Base-by-base conservation (phyloP, 208 protist species). In the Leishmania braziliensis region DNA sequence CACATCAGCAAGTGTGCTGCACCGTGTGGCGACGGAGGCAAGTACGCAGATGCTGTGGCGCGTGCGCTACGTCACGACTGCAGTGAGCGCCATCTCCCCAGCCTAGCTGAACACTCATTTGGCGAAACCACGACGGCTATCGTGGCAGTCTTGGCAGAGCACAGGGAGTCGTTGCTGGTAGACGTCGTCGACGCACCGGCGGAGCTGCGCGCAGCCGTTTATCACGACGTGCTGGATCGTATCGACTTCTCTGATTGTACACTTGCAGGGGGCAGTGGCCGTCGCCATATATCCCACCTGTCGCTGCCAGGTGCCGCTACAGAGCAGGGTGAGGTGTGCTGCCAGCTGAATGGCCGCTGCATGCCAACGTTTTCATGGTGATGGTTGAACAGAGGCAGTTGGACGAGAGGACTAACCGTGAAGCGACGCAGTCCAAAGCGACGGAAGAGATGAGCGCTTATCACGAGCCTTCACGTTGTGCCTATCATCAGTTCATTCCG, bases 181-280 rank as follows among this genome's bases (percentile, higher is more conserved):
- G 79, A 88, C 48, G 69, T 87, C 20, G 81, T 91, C 2, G 65
- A 43, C 10, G 83, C 90, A 1, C 90, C 90, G 20, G 71, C 60
- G 51, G 90, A 93, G 82, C 77, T 93, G 77, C 80, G 78, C 3
- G 90, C 90, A 5, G 90, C 90, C 29, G 14, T 91, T 63, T 90
- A 82, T 54, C 90, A 91, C 79, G 79, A 85, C 79, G 82, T 83
- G 48, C 63, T 91, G 46, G 88, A 87, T 50, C 85, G 82, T 33
- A 73, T 93, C 16, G 88, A 93, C 73, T 82, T 91, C 20, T 80
- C 75, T 3, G 75, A 78, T 63, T 91, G 90, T 60, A 77, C 71
- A 29, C 8, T 68, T 16, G 60, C 79, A n/a, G 62, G 80, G 5
- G n/a, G 23, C 12, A 36, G 62, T 18, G 33, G 29, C 6, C 60